Base-by-base conservation (phyloP, 169 alveolate species). In the Eimeria brunetti region DNA sequence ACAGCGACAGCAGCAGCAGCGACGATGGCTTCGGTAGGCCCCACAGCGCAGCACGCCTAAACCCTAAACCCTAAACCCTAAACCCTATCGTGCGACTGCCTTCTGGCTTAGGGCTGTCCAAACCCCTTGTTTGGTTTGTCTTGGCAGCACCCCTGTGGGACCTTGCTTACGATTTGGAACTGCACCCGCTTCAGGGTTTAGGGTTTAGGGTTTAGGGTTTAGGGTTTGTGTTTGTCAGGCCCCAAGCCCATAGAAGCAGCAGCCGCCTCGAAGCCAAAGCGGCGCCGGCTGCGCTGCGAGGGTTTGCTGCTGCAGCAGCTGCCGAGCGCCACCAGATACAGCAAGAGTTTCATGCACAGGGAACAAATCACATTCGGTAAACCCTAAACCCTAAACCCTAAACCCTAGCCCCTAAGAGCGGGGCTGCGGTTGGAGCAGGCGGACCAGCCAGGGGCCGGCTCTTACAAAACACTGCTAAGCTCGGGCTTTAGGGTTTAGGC, bases 321-420 rank as follows among this genome's bases (percentile, higher is more conserved):
- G 41, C 99, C 99, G n/a, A 94, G 91, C 38, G 97, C 97, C 36
- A 97, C 95, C 44, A 93, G 97, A 58, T 99, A 99, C 94, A 99
- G 98, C 96, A 97, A 97, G 90, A 98, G 99, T 85, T 98, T 96
- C 94, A 98, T 98, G 99, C 99, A 99, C 94, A 97, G 98, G 53
- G 98, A 98, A 38, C 96, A 95, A 14, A 98, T 98, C 18, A 96
- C 98, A 20, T 98, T 98, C 64, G 97, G 98, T 97, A 96, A 33
- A 95, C 60, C 46, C 33, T 20, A 60, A 46, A 27, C 88, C 64
- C 62, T 78, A 78, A 78, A 24, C 62, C 88, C 62, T 5, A 78
- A 22, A 5, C 62, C 64, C 36, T 22, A 38, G 36, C 9, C 27
- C 49, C 81, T 71, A 38, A 1, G 9, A 20, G 69, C n/a, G 69